A percentile compares a stretch with the other conserved stretches of the same genome.
Conservation (phyloP, 441 rosid species). For the Populus hybrid region DNA sequence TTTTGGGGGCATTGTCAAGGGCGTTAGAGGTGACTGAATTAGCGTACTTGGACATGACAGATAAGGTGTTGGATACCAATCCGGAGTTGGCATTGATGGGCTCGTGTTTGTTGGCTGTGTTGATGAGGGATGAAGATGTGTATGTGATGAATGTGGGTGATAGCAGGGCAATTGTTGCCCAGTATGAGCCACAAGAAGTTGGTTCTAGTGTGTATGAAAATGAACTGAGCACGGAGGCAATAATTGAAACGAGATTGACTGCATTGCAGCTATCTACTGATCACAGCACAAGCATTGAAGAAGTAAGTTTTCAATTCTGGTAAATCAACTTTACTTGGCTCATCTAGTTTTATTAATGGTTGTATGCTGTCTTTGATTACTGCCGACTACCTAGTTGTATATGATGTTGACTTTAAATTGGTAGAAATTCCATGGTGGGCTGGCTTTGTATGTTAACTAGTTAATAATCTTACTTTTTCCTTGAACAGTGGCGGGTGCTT, state of each 20-base stretch:
- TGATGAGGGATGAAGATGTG: conserved; percentile 94
- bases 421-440: neutral
- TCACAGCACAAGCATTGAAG: conserved; percentile 96
- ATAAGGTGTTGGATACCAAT: conserved; percentile 78
- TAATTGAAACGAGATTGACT: conserved; percentile 48
- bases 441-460: neutral
- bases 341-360: neutral
- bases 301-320: conserved; percentile 51
- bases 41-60: conserved; percentile 89
- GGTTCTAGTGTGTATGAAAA: conserved; percentile 36
- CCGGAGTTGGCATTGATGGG: conserved; percentile 99
- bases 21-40: conserved; percentile 76
- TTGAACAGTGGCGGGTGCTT: neutral
- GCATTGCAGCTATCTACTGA: conserved; percentile 94
- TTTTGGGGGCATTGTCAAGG: conserved; percentile 76
- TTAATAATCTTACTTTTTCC: neutral
- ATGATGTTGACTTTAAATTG: neutral
- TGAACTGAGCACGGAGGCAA: conserved; percentile 41
- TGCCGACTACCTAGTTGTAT: neutral
- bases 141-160: conserved; percentile 98
- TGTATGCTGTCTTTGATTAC: neutral
- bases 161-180: conserved; percentile 95
- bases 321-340: neutral
- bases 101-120: conserved; percentile 80
- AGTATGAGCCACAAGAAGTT: conserved; percentile 47